These are phyloP conservation scores for Aspergillus ruber DNA, from an alignment of 2,329 filamentous ascomycete species.

Conservation along the genomic window DNA sequence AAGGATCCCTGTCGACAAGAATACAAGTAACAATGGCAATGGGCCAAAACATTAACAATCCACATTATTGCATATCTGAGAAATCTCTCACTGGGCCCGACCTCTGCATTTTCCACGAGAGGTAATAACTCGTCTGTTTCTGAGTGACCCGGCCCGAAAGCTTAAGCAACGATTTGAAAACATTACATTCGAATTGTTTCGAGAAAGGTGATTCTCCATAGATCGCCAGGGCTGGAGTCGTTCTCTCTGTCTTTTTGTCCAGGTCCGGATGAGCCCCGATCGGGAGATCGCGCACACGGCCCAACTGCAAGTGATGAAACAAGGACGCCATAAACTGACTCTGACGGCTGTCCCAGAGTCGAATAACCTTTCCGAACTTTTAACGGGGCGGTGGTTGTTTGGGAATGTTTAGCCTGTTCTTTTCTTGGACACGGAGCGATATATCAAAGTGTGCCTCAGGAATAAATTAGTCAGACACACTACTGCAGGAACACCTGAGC, in stretches of 20 bases:
- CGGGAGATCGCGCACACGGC: not conserved
- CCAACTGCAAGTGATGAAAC: slow-evolving; percentile 8
- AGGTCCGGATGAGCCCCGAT: not conserved
- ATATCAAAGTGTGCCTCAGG: slow-evolving; percentile 5
- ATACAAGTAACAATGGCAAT: not conserved
- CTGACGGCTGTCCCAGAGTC: slow-evolving; percentile 2
- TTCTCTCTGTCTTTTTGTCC: not conserved
- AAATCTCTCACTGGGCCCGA: not conserved
- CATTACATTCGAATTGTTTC: not conserved
- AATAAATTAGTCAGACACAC: slow-evolving; percentile 5
- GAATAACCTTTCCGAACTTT: slow-evolving; percentile 1
- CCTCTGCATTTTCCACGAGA: not conserved
- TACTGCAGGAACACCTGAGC: slow-evolving; percentile 11
- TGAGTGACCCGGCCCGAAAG: not conserved
- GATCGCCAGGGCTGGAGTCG: not conserved
- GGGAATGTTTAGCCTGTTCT: not conserved
- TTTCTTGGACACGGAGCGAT: not conserved
- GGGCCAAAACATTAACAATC: not conserved
- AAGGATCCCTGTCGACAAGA: not conserved
- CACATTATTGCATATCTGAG: not conserved
- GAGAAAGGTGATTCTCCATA: not conserved
- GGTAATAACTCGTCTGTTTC: not conserved
- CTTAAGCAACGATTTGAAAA: not conserved
- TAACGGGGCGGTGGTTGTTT: not conserved
- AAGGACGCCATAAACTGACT: slow-evolving; percentile 1